Base-by-base conservation (phyloP, 1,284 basidiomycete genomes). In the Dichomitus squalens region DNA sequence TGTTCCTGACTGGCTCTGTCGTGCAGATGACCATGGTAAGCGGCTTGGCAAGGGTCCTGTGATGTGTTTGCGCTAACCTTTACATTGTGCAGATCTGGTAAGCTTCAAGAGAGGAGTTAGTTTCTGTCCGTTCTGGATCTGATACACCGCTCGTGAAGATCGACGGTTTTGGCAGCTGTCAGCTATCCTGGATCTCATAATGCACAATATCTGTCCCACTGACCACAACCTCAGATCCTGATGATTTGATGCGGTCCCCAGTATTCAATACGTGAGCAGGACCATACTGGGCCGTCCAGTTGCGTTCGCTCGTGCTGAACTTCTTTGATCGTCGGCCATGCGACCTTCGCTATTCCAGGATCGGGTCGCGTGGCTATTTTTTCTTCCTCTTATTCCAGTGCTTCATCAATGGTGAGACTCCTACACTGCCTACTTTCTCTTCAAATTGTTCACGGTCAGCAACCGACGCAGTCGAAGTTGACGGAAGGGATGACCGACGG, bases 361-460 rank as follows among this genome's bases (percentile, higher is more conserved):
- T 92, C 54, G 95, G 94, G 18, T 75, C 85, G 2, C 79, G 92
- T 65, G 92, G 89, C 18, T 96, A 95, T 74, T 96, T 96, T 72
- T 95, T 91, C 78, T 98, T 87, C 76, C 78, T 96, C 18, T 76
- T 97, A 0, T 97, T 98, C 79, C 95, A 97, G 68, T 91, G 93
- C 63, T 96, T 96, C 73, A 85, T 92, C 63, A 88, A 89, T 61
- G 81, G 90, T 90, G 66, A 34, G 65, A 83, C 66, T 34, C 14
- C 8, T 23, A 7, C 39, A 7, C 16, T 7, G 12, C 18, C 20
- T 52, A 31, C 23, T 35, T 20, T 50, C 7, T 6, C 29, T 20
- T 51, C 7, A 6, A n/a, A 47, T 20, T 50, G 12, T 20, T 55
- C 33, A 23, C n/a, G 11, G 16, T 29, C 8, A 27, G n/a, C 16